phyloP scores from a whole-genome alignment of 2,329 filamentous ascomycete genomes.

The Coniella vitis region DNA sequence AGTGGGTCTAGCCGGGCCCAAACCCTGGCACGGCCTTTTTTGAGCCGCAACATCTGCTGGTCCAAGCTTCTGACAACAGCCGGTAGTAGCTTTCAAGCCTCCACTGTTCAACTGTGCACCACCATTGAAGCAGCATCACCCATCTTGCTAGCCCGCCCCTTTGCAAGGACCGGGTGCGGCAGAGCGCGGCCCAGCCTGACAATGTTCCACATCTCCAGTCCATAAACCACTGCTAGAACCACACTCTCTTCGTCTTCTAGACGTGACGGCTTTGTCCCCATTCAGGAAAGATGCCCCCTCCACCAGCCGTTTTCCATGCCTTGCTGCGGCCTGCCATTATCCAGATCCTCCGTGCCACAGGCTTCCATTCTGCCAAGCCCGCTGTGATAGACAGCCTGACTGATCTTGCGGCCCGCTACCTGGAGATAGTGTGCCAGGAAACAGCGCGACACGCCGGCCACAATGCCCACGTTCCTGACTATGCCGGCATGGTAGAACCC shows the following conservation, averaged over 20 bases:
- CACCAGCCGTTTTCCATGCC: constrained; percentile 55
- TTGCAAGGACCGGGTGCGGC: background rate
- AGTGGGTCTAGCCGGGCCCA: background rate
- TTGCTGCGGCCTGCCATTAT: constrained; percentile 81
- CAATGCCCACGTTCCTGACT: constrained; percentile 59
- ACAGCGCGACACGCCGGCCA: constrained; percentile 66
- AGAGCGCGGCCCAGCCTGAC: background rate
- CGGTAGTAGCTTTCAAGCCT: background rate
- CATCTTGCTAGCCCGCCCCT: background rate
- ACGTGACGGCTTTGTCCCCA: background rate
- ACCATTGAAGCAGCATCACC: background rate
- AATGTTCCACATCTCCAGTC: background rate
- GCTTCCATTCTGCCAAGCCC: constrained; percentile 76
- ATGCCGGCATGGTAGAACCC: constrained; percentile 46
- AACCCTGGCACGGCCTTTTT: background rate
- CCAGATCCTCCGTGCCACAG: constrained; percentile 84
- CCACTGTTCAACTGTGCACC: background rate
- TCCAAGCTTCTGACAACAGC: constrained; percentile 1
- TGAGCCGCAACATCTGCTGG: constrained; percentile 1
- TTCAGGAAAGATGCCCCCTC: constrained; percentile 34
- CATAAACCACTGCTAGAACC: background rate
- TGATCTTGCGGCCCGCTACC: constrained; percentile 76
- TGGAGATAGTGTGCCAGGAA: constrained; percentile 65
- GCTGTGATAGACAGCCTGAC: constrained; percentile 83
- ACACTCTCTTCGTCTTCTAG: background rate